Percentiles rank a stretch among this genome's conserved stretches.
Evolutionary conservation across 345 rosid species (phyloP).

Genomic region (Citrus reticulata): DNA sequence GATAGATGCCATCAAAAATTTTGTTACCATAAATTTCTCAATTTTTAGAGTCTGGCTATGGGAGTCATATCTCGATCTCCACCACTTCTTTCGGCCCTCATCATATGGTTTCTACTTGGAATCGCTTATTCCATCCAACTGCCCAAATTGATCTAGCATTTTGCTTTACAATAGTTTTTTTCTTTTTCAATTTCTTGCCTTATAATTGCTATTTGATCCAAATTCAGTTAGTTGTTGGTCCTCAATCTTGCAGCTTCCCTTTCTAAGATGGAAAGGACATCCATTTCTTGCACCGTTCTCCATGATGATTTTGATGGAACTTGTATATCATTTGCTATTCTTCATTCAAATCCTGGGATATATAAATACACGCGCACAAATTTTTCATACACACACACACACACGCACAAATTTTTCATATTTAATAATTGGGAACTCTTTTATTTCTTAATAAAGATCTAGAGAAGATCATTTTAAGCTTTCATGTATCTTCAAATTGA

Average conservation of each 20-base stretch:
- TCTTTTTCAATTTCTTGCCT: neutral
- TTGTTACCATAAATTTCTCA: neutral
- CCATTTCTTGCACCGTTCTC: constrained; percentile 26
- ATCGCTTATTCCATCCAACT: neutral
- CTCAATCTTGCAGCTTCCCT: constrained; percentile 27
- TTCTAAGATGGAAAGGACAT: constrained; percentile 38
- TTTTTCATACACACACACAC: no score
- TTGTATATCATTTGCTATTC: constrained; percentile 28
- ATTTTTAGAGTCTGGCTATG: neutral
- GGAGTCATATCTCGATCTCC: neutral
- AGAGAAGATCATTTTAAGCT: no score
- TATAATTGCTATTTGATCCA: neutral
- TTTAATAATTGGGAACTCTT: neutral
- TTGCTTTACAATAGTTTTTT: no score
- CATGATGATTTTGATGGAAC: constrained; percentile 25
- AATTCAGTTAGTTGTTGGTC: neutral
- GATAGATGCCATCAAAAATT: no score
- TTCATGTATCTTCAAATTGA: no score
- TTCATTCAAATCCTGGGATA: constrained; percentile 24
- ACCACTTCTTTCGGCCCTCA: neutral
- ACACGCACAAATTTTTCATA: no score
- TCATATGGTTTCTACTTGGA: neutral
- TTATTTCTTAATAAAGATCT: no score
- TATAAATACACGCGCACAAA: no score
- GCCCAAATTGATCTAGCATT: neutral